A percentile compares a stretch with the other conserved stretches of the same genome.
These are phyloP conservation scores for Trichosporon coremiiforme DNA, from an alignment of 1,284 basidiomycete species.

Conservation along the genomic window DNA sequence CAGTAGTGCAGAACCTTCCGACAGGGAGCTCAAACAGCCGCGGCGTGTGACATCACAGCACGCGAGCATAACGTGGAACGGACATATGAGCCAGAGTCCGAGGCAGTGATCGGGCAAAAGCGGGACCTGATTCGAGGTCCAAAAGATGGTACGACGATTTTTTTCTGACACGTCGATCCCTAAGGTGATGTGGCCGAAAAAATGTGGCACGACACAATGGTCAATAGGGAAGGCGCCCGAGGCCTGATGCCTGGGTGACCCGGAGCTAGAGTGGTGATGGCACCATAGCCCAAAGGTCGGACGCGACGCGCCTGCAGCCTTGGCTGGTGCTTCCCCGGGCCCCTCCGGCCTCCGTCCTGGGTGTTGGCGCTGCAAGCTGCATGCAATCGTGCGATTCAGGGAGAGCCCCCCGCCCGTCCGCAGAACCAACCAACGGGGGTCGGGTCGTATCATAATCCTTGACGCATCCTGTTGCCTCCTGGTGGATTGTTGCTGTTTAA, in stretches of 20 bases:
- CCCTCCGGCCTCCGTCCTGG: not conserved
- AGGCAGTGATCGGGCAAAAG: not conserved
- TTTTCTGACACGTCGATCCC: constrained; percentile 9
- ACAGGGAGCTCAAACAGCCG: not conserved
- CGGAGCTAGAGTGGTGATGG: constrained; percentile 7
- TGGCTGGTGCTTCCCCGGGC: not conserved
- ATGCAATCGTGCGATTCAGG: constrained; percentile 10
- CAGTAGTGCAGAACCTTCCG: no score
- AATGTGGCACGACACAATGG: constrained; percentile 11
- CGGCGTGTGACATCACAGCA: not conserved
- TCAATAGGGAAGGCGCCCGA: not conserved
- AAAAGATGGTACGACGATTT: constrained; percentile 17
- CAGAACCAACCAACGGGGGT: not conserved
- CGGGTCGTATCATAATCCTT: constrained; percentile 14
- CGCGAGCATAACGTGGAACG: not conserved
- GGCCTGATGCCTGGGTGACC: not conserved
- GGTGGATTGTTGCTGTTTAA: no score
- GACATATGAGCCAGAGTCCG: not conserved
- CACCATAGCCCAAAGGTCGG: not conserved
- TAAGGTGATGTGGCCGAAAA: not conserved
- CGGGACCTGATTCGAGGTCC: constrained; percentile 3
- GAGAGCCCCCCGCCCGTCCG: not conserved
- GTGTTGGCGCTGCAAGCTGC: not conserved
- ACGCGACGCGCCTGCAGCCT: not conserved
- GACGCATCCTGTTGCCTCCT: not conserved